Evolutionary conservation across 2,329 filamentous ascomycete genomes (phyloP).

Genomic region (Trichoderma aggressivum): DNA sequence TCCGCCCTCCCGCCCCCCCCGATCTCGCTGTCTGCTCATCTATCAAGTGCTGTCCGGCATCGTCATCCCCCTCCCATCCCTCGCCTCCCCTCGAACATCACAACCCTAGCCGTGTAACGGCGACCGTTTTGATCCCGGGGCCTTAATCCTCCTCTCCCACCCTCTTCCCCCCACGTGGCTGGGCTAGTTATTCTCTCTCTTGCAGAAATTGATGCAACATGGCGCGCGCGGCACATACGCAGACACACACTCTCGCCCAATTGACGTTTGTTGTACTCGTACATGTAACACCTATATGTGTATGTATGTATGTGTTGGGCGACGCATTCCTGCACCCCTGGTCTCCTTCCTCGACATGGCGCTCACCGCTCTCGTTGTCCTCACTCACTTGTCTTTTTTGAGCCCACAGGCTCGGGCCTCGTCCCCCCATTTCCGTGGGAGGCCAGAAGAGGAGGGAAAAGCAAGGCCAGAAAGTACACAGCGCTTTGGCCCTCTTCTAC

Average conservation of each 20-base stretch:
- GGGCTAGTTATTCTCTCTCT: neutral
- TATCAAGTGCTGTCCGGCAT: neutral
- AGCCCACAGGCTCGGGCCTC: neutral
- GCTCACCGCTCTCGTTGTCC: neutral
- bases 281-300: neutral
- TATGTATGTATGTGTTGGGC: constrained; percentile 7
- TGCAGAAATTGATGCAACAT: neutral
- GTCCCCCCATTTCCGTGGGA: neutral
- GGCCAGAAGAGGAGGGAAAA: neutral
- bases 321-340: constrained; percentile 8
- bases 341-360: neutral
- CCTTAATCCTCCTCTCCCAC: neutral
- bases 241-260: neutral
- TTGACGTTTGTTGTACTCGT: neutral
- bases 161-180: neutral
- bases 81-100: neutral
- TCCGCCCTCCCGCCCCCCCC: neutral
- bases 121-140: neutral
- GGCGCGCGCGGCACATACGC: neutral
- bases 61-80: neutral
- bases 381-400: neutral
- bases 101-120: neutral
- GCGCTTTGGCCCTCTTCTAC: constrained; percentile 9
- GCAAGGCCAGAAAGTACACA: neutral
- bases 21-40: neutral